Evolutionary conservation across 2,329 filamentous ascomycete genomes (phyloP).

Genomic region (Parafenestella ontariensis): DNA sequence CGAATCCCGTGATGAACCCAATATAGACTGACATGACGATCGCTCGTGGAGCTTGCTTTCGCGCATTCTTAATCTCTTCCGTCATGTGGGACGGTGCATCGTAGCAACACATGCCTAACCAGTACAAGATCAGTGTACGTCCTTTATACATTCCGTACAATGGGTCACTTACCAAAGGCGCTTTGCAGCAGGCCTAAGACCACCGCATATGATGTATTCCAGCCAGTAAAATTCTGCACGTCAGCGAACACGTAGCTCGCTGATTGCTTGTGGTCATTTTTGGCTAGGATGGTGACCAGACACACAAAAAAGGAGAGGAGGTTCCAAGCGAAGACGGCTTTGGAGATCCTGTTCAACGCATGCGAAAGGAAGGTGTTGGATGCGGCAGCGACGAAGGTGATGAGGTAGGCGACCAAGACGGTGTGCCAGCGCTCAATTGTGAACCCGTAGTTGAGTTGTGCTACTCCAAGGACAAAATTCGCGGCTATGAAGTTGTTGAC

Average conservation of each 20-base stretch:
- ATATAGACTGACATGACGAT: conserved; percentile 51
- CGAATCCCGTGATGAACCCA: conserved; percentile 50
- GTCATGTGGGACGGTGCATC: conserved; percentile 61
- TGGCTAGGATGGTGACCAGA: conserved; percentile 60
- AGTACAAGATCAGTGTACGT: background rate
- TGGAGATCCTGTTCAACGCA: conserved; percentile 60
- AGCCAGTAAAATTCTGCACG: conserved; percentile 64
- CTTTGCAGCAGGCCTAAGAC: conserved; percentile 63
- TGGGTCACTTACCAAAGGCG: conserved; percentile 49
- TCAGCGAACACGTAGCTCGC: conserved; percentile 63
- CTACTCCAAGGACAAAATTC: conserved; percentile 64
- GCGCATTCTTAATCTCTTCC: conserved; percentile 62
- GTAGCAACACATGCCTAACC: conserved; percentile 59
- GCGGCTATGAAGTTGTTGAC: conserved; percentile 62
- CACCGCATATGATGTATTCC: conserved; percentile 58
- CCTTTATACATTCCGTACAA: background rate
- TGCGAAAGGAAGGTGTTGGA: conserved; percentile 61
- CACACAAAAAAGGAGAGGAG: conserved; percentile 61
- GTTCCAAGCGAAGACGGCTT: conserved; percentile 61
- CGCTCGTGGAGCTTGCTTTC: conserved; percentile 58
- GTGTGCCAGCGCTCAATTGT: conserved; percentile 64
- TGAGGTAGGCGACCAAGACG: conserved; percentile 60
- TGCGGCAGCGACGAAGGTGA: conserved; percentile 53
- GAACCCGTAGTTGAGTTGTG: conserved; percentile 60
- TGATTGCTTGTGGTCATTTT: conserved; percentile 61